A percentile compares a stretch with the other conserved stretches of the same genome.
Evolutionary conservation across 202 grass and related monocot genomes (phyloP).

Genomic region (Carex arenaria): DNA sequence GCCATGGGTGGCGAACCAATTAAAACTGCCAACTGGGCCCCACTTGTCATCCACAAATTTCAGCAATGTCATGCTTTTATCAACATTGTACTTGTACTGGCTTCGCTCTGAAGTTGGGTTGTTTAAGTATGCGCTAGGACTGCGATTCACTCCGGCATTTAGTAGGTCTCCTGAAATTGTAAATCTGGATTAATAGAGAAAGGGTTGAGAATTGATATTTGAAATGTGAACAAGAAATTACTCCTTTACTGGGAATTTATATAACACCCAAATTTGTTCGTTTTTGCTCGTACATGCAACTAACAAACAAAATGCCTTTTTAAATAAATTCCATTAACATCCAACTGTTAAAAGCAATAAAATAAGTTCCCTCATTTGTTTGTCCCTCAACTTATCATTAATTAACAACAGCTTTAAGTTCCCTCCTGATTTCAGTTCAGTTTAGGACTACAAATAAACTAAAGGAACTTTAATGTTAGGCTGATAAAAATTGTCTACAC

Average conservation of each 20-base stretch:
- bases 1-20: conserved; percentile 97
- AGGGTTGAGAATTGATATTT: background rate
- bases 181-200: conserved; percentile 10
- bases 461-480: background rate
- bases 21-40: conserved; percentile 88
- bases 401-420: background rate
- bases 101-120: conserved; percentile 68
- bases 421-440: background rate
- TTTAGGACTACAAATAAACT: background rate
- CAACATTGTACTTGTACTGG: conserved; percentile 72
- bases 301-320: background rate
- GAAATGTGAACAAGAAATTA: background rate
- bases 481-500: background rate
- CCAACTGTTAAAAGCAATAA: background rate
- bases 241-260: background rate
- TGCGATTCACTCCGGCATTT: conserved; percentile 91
- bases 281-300: background rate
- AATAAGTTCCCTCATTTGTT: background rate
- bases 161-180: conserved; percentile 73
- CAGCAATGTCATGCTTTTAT: conserved; percentile 86
- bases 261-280: background rate
- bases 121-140: conserved; percentile 90
- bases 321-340: background rate
- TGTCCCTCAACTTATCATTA: background rate
- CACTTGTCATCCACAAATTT: conserved; percentile 85